phyloP scores from a whole-genome alignment of 768 basidiomycete genomes.

The Sistotremastrum niveocremeum region DNA sequence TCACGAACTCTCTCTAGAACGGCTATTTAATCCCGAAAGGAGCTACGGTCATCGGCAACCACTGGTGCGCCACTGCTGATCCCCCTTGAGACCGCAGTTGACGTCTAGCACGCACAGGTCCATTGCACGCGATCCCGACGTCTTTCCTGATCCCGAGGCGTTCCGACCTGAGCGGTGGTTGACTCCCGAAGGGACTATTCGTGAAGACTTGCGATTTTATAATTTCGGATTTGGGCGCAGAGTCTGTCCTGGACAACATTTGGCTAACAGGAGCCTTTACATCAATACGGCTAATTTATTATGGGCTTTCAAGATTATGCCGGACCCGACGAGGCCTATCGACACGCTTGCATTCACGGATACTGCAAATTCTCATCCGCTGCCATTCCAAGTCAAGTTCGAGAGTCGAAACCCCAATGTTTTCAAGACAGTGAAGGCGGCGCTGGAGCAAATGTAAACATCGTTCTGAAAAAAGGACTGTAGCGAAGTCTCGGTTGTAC shows the following conservation, averaged over 20 bases:
- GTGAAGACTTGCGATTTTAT: background rate
- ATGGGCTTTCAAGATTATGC: slow-evolving; percentile 49
- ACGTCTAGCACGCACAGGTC: slow-evolving; percentile 2
- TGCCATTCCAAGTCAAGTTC: slow-evolving; percentile 46
- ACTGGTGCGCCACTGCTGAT: slow-evolving; percentile 16
- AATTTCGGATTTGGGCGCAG: slow-evolving; percentile 16
- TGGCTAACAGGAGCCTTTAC: slow-evolving; percentile 46
- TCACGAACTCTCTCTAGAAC: slow-evolving; percentile 12
- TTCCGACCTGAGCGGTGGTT: slow-evolving; percentile 11
- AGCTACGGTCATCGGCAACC: slow-evolving; percentile 23
- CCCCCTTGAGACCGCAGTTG: too few species aligned
- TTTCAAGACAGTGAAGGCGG: too few species aligned
- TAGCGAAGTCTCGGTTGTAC: too few species aligned
- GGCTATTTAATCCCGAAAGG: slow-evolving; percentile 28
- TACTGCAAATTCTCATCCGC: slow-evolving; percentile 49
- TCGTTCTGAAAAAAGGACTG: too few species aligned
- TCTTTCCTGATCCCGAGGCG: slow-evolving; percentile 10
- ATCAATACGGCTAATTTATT: slow-evolving; percentile 49
- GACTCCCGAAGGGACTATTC: background rate
- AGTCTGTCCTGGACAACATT: slow-evolving; percentile 54
- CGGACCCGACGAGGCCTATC: slow-evolving; percentile 40
- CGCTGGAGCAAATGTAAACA: too few species aligned
- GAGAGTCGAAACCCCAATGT: slow-evolving; percentile 8
- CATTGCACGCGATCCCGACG: slow-evolving; percentile 8
- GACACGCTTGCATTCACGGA: slow-evolving; percentile 50